Base-by-base conservation (phyloP, 169 alveolate species). In the Plasmodium coatneyi region DNA sequence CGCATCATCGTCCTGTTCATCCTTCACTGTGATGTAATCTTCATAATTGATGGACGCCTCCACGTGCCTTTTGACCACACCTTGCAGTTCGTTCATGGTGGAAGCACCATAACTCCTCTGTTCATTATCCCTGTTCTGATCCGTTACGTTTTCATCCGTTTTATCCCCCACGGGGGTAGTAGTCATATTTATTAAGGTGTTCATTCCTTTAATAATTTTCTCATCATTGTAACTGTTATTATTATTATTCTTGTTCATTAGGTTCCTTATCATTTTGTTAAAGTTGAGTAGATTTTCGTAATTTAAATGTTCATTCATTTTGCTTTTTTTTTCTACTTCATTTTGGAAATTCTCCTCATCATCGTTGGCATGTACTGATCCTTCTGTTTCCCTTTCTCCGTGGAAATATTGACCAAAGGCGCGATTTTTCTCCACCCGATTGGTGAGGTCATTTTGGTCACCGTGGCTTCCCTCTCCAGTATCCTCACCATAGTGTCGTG, bases 191-290 rank as follows among this genome's bases (percentile, higher is more conserved):
- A 60, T 79, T 56, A 89, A 28, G 5, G 46, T 89, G 30, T 78
- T 89, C 60, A 89, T 89, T 12, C 90, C 90, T 89, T 89, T 89
- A 56, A 78, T 89, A 56, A 89, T 72, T 79, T 89, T 79, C 10
- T 89, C 90, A 79, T 89, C 60, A 36, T 56, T 39, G 2, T 76
- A 32, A 5, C 56, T 12, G 0, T 43, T 10, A 43, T 2, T 54
- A 66, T 89, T 89, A 60, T 71, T 78, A 41, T 89, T 66, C 1
- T 66, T 66, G 4, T 66, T 89, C 71, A 89, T 30, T 79, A 89
- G 80, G 25, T 89, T 89, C 60, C 43, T 89, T 56, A 89, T 78
- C 87, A 89, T 89, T 89, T 14, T 36, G 22, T 89, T 89, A 12
- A 89, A 79, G 71, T 78, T 79, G 10, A 60, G 32, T 30, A 89